These are phyloP conservation scores for Cordyceps javanica DNA, from an alignment of 2,329 filamentous ascomycete genomes.

Conservation along the genomic window DNA sequence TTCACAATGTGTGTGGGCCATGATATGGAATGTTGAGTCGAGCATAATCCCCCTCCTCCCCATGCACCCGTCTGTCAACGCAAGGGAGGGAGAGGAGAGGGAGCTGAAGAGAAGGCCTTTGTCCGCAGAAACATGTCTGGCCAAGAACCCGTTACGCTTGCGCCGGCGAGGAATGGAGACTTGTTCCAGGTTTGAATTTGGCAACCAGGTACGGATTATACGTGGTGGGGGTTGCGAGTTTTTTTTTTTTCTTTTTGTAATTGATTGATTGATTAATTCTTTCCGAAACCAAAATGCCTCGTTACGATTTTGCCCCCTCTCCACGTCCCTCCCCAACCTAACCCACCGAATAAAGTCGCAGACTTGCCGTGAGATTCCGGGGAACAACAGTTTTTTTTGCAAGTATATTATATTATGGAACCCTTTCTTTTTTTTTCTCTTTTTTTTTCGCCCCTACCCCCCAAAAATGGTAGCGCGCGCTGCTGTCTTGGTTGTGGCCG, in stretches of 20 bases:
- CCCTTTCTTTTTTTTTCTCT: too few relatives aligned
- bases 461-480: too few relatives aligned
- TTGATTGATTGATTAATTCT: too few relatives aligned
- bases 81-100: background rate
- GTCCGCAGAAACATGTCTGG: background rate
- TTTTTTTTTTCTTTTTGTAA: too few relatives aligned
- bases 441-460: too few relatives aligned
- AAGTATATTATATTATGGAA: background rate
- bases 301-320: background rate
- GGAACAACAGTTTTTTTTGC: background rate
- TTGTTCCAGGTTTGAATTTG: background rate
- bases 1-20: background rate
- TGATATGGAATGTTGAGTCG: background rate
- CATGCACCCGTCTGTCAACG: background rate
- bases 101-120: too few relatives aligned
- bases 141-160: conserved; percentile 5
- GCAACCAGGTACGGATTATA: too few relatives aligned
- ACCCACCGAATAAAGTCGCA: conserved; percentile 8
- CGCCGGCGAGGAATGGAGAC: background rate
- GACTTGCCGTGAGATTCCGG: background rate
- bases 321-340: too few relatives aligned
- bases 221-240: too few relatives aligned
- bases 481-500: too few relatives aligned
- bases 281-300: conserved; percentile 4
- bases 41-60: background rate